Evolutionary conservation across 2,329 filamentous ascomycete genomes (phyloP), one percentile per base, ranked within the genome.

Genomic region (Triangularia setosa): DNA sequence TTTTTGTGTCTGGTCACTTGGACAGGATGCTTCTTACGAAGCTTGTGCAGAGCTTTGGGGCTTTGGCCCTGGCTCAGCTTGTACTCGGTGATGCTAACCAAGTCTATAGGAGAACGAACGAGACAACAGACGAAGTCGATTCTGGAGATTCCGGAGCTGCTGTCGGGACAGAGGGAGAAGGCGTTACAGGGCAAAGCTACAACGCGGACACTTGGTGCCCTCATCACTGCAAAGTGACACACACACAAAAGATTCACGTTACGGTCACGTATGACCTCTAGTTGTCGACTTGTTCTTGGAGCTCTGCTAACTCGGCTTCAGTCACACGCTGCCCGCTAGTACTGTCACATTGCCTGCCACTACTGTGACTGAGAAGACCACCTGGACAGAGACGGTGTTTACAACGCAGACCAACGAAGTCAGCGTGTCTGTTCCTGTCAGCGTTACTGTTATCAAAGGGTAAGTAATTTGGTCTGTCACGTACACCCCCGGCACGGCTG

Each of bases 21-120:
- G 54, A 33, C 62, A 68, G 56, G 40, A 73, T 72, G 71, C 66
- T 69, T 67, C 64, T 71, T 28, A 57, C 66, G 62, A 69, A 67
- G 68, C 67, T 71, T 16, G 18, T 69, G 18, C 66, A 64, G 44
- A 63, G 66, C 56, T 64, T 69, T 11, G 69, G 68, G 62, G 67
- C 67, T 35, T 52, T 73, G 66, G 69, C 67, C 58, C 66, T 73
- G 58, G 66, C 64, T 59, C 67, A 64, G 14, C 9, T 67, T 57
- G 69, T 65, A 9, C 16, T 67, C 18, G 70, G 63, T 6, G 57
- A 59, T 16, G 68, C 69, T 44, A 61, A 61, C 2, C 64, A 62
- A 9, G 21, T 67, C 23, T 69, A 68, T 21, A 60, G 57, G 27
- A 66, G 64, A 59, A 40, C 60, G 11, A 70, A 70, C 23, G 67